Evolutionary conservation across 2,329 filamentous ascomycete genomes (phyloP).

Genomic region (Chaetomium olivaceum): DNA sequence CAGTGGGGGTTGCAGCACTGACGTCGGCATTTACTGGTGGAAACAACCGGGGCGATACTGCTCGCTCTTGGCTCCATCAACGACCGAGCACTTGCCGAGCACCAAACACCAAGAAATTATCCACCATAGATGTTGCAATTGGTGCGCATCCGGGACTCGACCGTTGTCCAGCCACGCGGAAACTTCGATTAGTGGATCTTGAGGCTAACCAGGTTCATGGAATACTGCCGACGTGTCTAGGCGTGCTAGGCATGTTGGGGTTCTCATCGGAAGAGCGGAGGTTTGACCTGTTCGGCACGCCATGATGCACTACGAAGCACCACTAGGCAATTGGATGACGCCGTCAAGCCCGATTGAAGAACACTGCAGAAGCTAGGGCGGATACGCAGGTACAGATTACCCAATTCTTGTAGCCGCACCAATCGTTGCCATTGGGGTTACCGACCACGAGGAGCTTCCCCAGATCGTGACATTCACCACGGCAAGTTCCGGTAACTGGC

Average conservation of each 20-base stretch:
- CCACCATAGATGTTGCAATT: background rate
- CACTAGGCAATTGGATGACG: background rate
- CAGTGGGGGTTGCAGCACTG: background rate
- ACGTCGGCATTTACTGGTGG: background rate
- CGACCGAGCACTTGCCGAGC: background rate
- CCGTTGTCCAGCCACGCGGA: background rate
- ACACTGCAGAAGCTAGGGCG: background rate
- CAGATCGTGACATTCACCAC: background rate
- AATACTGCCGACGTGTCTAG: background rate
- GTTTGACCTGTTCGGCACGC: background rate
- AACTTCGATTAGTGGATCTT: background rate
- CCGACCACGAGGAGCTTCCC: background rate
- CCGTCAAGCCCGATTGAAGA: background rate
- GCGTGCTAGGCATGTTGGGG: background rate
- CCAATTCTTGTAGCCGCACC: background rate
- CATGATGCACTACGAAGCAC: background rate
- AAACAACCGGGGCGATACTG: background rate
- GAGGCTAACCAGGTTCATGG: constrained; percentile 1
- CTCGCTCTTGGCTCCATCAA: background rate
- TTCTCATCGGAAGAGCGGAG: background rate
- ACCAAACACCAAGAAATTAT: background rate
- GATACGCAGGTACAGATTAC: background rate
- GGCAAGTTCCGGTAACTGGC: background rate
- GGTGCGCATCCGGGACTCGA: background rate
- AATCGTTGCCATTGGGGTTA: background rate